phyloP scores from a whole-genome alignment of 140 eudicot species.

The Senecio squalidus region DNA sequence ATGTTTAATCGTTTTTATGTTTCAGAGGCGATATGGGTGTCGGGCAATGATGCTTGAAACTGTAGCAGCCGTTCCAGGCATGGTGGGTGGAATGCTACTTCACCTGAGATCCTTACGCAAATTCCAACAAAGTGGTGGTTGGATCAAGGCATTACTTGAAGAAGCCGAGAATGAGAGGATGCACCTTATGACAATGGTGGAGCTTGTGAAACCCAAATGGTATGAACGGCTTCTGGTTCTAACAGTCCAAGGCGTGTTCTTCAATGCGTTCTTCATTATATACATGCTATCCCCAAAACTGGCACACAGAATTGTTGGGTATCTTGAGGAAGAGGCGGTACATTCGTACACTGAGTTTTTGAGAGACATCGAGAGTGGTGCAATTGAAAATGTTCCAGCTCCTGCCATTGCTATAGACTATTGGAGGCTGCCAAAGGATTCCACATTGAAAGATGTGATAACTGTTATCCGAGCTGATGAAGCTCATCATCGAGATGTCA shows the following conservation, averaged over 20 bases:
- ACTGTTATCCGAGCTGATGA: conserved; percentile 94
- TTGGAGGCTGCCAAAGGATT: conserved; percentile 89
- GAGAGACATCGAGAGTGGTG: conserved; percentile 78
- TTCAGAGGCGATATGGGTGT: conserved; percentile 90
- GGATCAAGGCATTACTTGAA: conserved; percentile 96
- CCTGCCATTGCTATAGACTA: conserved; percentile 95
- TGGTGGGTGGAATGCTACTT: conserved; percentile 96
- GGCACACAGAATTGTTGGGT: conserved; percentile 93
- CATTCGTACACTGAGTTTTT: conserved; percentile 90
- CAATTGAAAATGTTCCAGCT: conserved; percentile 76
- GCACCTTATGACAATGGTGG: conserved; percentile 98
- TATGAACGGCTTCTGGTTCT: conserved; percentile 83
- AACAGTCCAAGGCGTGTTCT: conserved; percentile 86
- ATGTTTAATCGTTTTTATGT: neutral
- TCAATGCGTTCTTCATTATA: conserved; percentile 67
- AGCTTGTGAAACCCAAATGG: conserved; percentile 95
- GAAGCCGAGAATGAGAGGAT: conserved; percentile 98
- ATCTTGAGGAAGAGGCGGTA: conserved; percentile 92
- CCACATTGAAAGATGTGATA: conserved; percentile 80
- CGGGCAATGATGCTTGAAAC: conserved; percentile 99
- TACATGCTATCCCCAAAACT: conserved; percentile 77
- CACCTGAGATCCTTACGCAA: conserved; percentile 85
- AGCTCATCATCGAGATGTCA: conserved; percentile 99
- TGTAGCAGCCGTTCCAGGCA: conserved; percentile 96
- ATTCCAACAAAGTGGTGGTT: conserved; percentile 92